Conservation (phyloP, 495 filamentous ascomycete genomes). For the Talaromyces borbonicus region DNA sequence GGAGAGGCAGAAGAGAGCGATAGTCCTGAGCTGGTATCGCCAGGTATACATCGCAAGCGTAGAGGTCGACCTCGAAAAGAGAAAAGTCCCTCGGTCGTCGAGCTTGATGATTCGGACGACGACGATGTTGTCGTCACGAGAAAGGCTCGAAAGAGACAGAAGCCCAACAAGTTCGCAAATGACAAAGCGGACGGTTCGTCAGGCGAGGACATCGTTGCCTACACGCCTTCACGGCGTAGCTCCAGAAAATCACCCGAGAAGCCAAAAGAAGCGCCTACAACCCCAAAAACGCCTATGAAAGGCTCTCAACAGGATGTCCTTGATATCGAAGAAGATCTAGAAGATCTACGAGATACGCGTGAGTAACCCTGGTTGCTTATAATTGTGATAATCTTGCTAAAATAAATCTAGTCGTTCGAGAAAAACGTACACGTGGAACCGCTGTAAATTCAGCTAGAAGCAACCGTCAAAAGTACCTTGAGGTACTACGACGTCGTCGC, state of each 20-base stretch:
- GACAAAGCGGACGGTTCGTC: conserved; percentile 10
- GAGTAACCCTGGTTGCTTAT: conserved; percentile 3
- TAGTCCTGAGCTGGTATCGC: conserved; percentile 16
- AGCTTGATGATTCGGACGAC: conserved; percentile 4
- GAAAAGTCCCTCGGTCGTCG: neutral
- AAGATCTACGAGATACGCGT: conserved; percentile 37
- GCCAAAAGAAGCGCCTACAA: neutral
- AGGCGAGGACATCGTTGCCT: conserved; percentile 21
- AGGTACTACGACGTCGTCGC: conserved; percentile 45
- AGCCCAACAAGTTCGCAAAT: neutral
- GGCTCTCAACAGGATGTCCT: conserved; percentile 19
- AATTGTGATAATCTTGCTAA: neutral
- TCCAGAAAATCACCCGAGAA: conserved; percentile 2
- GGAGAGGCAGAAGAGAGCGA: conserved; percentile 17
- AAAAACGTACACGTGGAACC: conserved; percentile 32
- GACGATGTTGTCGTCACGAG: neutral
- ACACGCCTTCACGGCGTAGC: conserved; percentile 19
- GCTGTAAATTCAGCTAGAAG: conserved; percentile 31
- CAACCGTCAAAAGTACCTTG: conserved; percentile 36
- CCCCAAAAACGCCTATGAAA: neutral
- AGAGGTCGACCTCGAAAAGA: conserved; percentile 3
- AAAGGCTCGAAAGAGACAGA: neutral
- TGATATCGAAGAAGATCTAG: conserved; percentile 36
- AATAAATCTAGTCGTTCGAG: conserved; percentile 23
- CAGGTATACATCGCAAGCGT: conserved; percentile 19